phyloP scores from a whole-genome alignment of 345 rosid species.

The Raphanus sativus region DNA sequence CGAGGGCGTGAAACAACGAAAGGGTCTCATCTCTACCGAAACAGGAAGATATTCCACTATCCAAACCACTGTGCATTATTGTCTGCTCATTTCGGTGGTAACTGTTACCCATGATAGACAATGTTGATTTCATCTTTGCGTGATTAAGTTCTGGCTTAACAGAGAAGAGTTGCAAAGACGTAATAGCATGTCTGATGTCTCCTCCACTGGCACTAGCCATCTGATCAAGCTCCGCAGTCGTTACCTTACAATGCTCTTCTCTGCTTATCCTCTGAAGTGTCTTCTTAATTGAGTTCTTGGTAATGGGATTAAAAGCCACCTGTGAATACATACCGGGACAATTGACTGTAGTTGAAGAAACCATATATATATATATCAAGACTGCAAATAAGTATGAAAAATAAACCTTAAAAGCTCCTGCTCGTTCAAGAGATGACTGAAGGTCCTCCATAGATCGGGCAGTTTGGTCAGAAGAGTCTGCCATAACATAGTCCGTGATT shows the following conservation, averaged over 20 bases:
- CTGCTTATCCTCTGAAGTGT: constrained; percentile 70
- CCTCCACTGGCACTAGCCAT: constrained; percentile 86
- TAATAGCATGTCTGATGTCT: constrained; percentile 90
- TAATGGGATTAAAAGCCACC: constrained; percentile 86
- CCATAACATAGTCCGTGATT: constrained; percentile 55
- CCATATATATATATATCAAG: not conserved
- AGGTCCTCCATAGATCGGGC: constrained; percentile 62
- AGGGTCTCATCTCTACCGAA: constrained; percentile 84
- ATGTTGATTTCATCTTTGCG: constrained; percentile 32
- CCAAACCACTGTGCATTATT: constrained; percentile 34
- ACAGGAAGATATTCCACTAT: constrained; percentile 46
- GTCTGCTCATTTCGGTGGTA: constrained; percentile 35
- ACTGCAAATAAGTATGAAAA: constrained; percentile 37
- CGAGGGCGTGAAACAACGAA: constrained; percentile 89
- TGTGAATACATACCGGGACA: constrained; percentile 40
- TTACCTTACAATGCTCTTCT: constrained; percentile 57
- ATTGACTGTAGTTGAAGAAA: constrained; percentile 35
- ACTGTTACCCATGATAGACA: constrained; percentile 29
- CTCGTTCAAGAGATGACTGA: constrained; percentile 61
- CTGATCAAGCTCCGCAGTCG: constrained; percentile 65
- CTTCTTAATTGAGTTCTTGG: constrained; percentile 78
- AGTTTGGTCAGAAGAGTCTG: constrained; percentile 58
- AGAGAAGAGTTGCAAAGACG: constrained; percentile 78
- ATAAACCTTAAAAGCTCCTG: constrained; percentile 85
- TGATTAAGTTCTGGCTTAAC: constrained; percentile 45